Conservation (phyloP, 2,329 filamentous ascomycete species). For the Monosporascus sp. region DNA sequence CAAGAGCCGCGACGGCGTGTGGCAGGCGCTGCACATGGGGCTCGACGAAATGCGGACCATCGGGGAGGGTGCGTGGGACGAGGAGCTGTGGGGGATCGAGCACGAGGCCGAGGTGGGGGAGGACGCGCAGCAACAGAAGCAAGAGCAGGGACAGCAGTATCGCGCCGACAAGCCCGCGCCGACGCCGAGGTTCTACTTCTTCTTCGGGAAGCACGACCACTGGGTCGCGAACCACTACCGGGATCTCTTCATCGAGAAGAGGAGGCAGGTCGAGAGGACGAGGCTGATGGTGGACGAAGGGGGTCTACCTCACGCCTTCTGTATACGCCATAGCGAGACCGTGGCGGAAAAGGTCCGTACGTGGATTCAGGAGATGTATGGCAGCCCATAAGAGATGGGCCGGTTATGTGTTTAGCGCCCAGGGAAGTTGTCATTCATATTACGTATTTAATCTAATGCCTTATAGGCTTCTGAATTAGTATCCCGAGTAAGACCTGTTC, state of each 20-base stretch:
- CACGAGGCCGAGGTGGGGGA: conserved; percentile 23
- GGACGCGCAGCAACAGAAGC: conserved; percentile 6
- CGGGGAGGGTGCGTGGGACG: conserved; percentile 52
- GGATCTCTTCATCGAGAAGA: conserved; percentile 47
- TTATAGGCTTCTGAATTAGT: too few relatives aligned
- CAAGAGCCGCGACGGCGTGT: conserved; percentile 51
- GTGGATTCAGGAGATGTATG: conserved; percentile 50
- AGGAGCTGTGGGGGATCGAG: conserved; percentile 51
- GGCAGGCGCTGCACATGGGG: conserved; percentile 55
- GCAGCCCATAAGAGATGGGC: not conserved
- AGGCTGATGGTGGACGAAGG: conserved; percentile 51
- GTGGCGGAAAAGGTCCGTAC: conserved; percentile 42
- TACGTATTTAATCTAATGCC: too few relatives aligned
- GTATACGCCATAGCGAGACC: conserved; percentile 44
- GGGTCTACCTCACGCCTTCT: conserved; percentile 57
- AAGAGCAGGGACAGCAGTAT: not conserved
- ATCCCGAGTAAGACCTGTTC: too few relatives aligned
- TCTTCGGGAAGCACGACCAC: conserved; percentile 55
- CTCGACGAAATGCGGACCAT: conserved; percentile 57
- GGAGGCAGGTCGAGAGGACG: conserved; percentile 33
- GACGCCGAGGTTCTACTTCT: conserved; percentile 50
- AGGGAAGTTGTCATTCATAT: too few relatives aligned
- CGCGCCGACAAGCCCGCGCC: not conserved
- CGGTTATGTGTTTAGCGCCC: too few relatives aligned
- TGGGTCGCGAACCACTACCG: conserved; percentile 56